A percentile compares a stretch with the other conserved stretches of the same genome.
Conservation (phyloP, 345 rosid genomes). For the Crucihimalaya himalaica region DNA sequence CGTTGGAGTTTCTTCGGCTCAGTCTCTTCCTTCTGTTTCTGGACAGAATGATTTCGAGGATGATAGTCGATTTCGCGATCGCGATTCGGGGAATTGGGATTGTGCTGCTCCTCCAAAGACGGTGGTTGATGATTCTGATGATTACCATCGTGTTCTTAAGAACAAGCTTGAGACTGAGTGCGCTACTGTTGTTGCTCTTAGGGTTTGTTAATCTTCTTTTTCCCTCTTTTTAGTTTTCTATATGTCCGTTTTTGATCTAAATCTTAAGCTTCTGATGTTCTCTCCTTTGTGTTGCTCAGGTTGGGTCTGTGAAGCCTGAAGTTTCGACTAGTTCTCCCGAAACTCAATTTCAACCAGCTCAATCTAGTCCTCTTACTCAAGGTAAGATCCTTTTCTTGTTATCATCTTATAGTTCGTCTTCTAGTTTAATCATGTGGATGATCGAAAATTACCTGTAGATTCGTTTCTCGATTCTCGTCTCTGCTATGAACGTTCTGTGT, state of each 20-base stretch:
- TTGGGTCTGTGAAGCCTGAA: slow-evolving; percentile 55
- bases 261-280: slow-evolving; percentile 23
- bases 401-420: background rate
- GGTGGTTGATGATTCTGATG: slow-evolving; percentile 47
- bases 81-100: slow-evolving; percentile 29
- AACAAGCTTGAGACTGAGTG: slow-evolving; percentile 69
- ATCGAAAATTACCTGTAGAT: background rate
- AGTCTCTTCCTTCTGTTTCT: slow-evolving; percentile 45
- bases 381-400: slow-evolving; percentile 32
- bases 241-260: background rate
- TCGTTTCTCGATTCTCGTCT: background rate
- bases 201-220: slow-evolving; percentile 44
- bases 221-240: background rate
- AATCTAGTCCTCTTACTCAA: slow-evolving; percentile 46
- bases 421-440: background rate
- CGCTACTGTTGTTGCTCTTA: slow-evolving; percentile 46
- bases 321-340: slow-evolving; percentile 47
- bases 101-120: slow-evolving; percentile 36
- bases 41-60: slow-evolving; percentile 50
- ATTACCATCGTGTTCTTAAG: slow-evolving; percentile 60
- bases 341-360: slow-evolving; percentile 40
- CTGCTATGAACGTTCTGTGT: slow-evolving; percentile 14
- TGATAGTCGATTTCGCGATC: slow-evolving; percentile 41
- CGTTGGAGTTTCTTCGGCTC: slow-evolving; percentile 41
- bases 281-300: slow-evolving; percentile 36